These are phyloP conservation scores for Botryosphaeria dothidea DNA, from an alignment of 2,329 filamentous ascomycete species.

Conservation along the genomic window DNA sequence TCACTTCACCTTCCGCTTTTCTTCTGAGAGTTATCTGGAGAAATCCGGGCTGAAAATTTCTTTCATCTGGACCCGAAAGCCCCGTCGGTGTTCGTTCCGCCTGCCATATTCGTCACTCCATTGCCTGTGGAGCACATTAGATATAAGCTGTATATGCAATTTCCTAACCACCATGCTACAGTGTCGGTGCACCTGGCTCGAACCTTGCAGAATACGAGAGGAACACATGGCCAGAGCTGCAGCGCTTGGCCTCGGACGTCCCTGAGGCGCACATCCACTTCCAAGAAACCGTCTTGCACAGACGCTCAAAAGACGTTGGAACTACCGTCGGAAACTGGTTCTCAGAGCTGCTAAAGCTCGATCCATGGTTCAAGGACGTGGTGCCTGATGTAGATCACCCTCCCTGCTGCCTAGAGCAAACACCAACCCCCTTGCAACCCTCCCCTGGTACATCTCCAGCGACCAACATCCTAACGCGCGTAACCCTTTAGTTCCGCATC, in stretches of 20 bases:
- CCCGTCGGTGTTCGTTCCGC: neutral
- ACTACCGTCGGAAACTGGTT: constrained; percentile 60
- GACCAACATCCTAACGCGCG: neutral
- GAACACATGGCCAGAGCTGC: constrained; percentile 48
- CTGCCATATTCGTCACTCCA: neutral
- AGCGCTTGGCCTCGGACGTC: constrained; percentile 54
- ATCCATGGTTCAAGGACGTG: constrained; percentile 73
- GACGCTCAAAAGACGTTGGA: constrained; percentile 64
- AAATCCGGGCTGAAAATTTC: too few species aligned
- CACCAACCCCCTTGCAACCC: neutral
- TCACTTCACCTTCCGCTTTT: too few species aligned
- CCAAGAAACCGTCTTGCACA: constrained; percentile 61
- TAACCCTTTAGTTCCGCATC: constrained; percentile 57
- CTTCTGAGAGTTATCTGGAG: too few species aligned
- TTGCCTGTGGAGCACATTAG: neutral
- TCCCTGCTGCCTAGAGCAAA: constrained; percentile 38
- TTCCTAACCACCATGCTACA: constrained; percentile 19
- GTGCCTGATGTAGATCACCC: constrained; percentile 57
- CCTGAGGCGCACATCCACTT: constrained; percentile 82
- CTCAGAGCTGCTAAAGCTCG: constrained; percentile 64
- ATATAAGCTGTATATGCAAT: neutral
- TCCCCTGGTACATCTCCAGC: neutral
- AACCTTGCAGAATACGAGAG: constrained; percentile 43
- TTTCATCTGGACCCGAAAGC: too few species aligned
- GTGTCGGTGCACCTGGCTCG: constrained; percentile 43